Evolutionary conservation across 805 yeast genomes (phyloP), one percentile per base, ranked within the genome.

Genomic region (Brettanomyces anomalus): DNA sequence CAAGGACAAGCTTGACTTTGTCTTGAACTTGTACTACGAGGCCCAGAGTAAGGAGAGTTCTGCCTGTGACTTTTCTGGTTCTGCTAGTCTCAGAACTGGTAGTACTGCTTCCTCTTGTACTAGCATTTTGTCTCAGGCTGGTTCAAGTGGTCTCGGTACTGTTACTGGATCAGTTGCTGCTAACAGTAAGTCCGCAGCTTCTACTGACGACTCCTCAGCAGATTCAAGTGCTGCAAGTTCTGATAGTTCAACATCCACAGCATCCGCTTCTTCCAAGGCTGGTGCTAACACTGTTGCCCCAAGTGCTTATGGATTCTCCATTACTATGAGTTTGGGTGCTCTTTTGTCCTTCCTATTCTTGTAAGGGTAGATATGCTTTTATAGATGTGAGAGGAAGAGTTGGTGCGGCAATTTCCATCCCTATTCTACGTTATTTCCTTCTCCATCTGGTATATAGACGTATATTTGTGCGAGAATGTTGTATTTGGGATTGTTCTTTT

Each of bases 61-160:
- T 43, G 84, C 83, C 40, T 82, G 89, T 71, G 72, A 70, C 58
- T 83, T 83, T 64, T 64, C 67, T 48, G 90, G 90, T 46, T 75
- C 85, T 40, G 87, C 85, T 40, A 55, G 79, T 37, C 50, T 79
- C 53, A 57, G 59, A 41, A 52, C 56, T 20, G 75, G 74, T 33
- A 51, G 75, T 37, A 70, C 79, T 33, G 74, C 71, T 36, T 65
- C 76, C 35, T 58, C 72, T 15, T 81, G 88, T 67, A 53, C 77
- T 16, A 67, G 83, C 40, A 67, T 71, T 51, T 59, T 85, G 50
- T 61, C 65, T 18, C 73, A 79, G 51, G 88, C 89, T 52, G 94
- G 94, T 59, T 48, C 72, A 46, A 71, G 73, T 40, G 95, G 94
- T 61, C 58, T 77, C 44, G 86, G 87, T 44, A 47, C 76, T 24